Evolutionary conservation across 2,329 filamentous ascomycete genomes (phyloP), one percentile per base, ranked within the genome.

Genomic region (Cordyceps farinosa): DNA sequence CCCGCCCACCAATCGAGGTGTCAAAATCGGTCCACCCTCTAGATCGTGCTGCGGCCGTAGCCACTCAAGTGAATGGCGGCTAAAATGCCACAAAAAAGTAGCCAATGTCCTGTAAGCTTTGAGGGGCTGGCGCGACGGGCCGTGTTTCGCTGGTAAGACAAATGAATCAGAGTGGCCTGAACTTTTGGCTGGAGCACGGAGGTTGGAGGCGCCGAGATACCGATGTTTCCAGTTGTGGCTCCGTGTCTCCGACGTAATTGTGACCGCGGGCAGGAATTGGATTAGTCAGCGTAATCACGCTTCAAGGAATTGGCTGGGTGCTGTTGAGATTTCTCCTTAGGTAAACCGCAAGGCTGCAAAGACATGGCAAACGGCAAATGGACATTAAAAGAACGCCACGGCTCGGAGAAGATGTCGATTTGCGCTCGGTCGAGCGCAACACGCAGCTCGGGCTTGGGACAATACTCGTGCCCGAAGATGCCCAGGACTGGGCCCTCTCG

Each of bases 191-290:
- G 48, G n/a, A 61, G 58, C 36, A 61, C 59, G 59, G 59, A 61
- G 59, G 32, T 61, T 55, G 59, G 9, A 34, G 32, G n/a, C 59
- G 51, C 59, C 59, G 59, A 61, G 30, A 48, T 54, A 22, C 59
- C 59, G 59, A 61, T 22, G 22, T 22, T 22, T 22, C 40, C 4
- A 29, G 40, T 47, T n/a, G 44, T 48, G 30, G 30, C 44, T 48
- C 44, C 32, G 44, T 32, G 42, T 27, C 47, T 29, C 47, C 22
- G 47, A 32, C 29, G 22, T 48, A n/a, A 2, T 10, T 40, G 7
- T 40, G 38, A 13, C 11, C 11, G 38, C 38, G 38, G 38, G 38
- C 34, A 3, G 11, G 11, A 15, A 15, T 40, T 11, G 38, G 34
- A 59, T 59, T 40, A 59, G 56, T 59, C 45, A 59, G 54, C 54